phyloP scores from a whole-genome alignment of 805 yeast genomes.

The Saccharomycopsis malanga region DNA sequence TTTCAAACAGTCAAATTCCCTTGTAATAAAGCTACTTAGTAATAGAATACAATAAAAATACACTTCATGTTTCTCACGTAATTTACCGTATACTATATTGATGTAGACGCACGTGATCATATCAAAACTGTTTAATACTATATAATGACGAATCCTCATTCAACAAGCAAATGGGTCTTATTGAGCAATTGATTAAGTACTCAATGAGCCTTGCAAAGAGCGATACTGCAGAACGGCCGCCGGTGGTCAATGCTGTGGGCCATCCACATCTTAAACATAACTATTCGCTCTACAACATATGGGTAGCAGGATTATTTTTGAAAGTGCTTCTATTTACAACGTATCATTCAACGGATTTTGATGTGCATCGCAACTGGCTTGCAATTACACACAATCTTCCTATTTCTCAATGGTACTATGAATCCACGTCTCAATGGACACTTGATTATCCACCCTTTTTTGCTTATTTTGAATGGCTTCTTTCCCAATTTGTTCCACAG shows the following conservation, averaged over 20 bases:
- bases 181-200: too few relatives aligned
- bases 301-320: slow-evolving; percentile 55
- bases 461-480: slow-evolving; percentile 86
- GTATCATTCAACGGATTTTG: slow-evolving; percentile 93
- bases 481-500: slow-evolving; percentile 65
- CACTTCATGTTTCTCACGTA: too few relatives aligned
- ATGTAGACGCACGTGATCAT: too few relatives aligned
- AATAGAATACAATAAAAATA: too few relatives aligned
- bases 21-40: too few relatives aligned
- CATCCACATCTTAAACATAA: slow-evolving; percentile 22
- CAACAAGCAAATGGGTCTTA: too few relatives aligned
- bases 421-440: slow-evolving; percentile 81
- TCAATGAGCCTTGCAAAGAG: too few relatives aligned
- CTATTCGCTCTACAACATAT: slow-evolving; percentile 56
- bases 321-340: slow-evolving; percentile 65
- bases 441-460: slow-evolving; percentile 96
- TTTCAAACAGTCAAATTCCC: too few relatives aligned
- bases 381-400: slow-evolving; percentile 82
- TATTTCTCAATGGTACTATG: slow-evolving; percentile 72
- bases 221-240: too few relatives aligned
- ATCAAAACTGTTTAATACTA: too few relatives aligned
- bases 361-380: slow-evolving; percentile 95
- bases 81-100: too few relatives aligned
- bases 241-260: background rate
- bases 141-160: background rate